phyloP scores from a whole-genome alignment of 371 early-diverging fungal species.

The Apophysomyces ossiformis region DNA sequence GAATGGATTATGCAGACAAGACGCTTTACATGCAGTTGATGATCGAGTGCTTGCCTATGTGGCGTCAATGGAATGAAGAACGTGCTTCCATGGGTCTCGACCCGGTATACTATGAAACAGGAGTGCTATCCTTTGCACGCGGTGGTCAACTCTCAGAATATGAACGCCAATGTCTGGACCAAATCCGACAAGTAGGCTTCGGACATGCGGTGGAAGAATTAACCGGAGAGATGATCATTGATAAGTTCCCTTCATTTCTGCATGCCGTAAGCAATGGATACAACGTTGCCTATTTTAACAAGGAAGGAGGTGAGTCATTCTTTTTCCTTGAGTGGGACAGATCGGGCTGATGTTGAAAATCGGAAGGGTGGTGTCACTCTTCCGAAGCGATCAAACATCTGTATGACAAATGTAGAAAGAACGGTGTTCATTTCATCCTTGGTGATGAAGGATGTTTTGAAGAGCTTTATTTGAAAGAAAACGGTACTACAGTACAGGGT shows the following conservation, averaged over 20 bases:
- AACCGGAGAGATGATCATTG: slow-evolving; percentile 29
- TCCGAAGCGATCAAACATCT: slow-evolving; percentile 41
- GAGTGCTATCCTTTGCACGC: slow-evolving; percentile 39
- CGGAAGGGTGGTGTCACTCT: slow-evolving; percentile 48
- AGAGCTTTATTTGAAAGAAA: slow-evolving; percentile 20
- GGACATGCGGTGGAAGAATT: slow-evolving; percentile 40
- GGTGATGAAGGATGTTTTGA: slow-evolving; percentile 30
- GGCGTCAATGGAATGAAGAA: slow-evolving; percentile 60
- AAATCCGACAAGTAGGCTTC: slow-evolving; percentile 42
- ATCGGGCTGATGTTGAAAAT: background rate
- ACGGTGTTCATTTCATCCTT: slow-evolving; percentile 45
- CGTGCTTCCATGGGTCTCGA: slow-evolving; percentile 24
- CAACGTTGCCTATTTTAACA: slow-evolving; percentile 42
- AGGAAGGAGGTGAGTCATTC: slow-evolving; percentile 37
- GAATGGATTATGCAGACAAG: slow-evolving; percentile 55
- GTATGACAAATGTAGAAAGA: slow-evolving; percentile 34
- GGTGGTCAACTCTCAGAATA: slow-evolving; percentile 37
- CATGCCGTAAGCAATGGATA: slow-evolving; percentile 38
- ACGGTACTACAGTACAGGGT: slow-evolving; percentile 34
- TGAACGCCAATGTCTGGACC: slow-evolving; percentile 34
- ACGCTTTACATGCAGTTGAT: slow-evolving; percentile 47
- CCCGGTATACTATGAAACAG: slow-evolving; percentile 46
- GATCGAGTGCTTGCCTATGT: slow-evolving; percentile 45
- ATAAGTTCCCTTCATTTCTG: slow-evolving; percentile 38
- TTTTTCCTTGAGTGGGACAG: background rate